These are phyloP conservation scores for Backusella westeae DNA, from an alignment of 192 early-diverging fungal species.

Conservation along the genomic window DNA sequence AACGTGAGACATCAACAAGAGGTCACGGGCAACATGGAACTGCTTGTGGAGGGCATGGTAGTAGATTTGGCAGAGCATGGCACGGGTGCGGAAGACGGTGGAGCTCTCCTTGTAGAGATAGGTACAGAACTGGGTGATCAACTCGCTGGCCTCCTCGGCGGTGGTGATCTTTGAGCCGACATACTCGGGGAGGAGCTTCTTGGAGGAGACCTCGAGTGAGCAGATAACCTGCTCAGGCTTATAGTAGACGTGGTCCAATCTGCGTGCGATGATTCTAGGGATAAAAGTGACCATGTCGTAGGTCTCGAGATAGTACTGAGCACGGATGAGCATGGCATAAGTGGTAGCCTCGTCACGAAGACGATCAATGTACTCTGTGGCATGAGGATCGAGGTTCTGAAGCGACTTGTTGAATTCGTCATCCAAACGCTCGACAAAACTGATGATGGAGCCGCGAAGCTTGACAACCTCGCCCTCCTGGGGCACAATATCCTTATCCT, in stretches of 20 bases:
- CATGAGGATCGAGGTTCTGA: slow-evolving; percentile 95
- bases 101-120: slow-evolving; percentile 84
- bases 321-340: slow-evolving; percentile 85
- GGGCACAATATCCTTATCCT: slow-evolving; percentile 54
- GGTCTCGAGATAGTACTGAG: slow-evolving; percentile 85
- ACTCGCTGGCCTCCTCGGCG: slow-evolving; percentile 47
- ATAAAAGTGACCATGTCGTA: slow-evolving; percentile 54
- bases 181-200: slow-evolving; percentile 44
- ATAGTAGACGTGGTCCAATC: slow-evolving; percentile 97
- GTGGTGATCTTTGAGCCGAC: slow-evolving; percentile 49
- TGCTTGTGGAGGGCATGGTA: slow-evolving; percentile 96
- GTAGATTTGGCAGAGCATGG: slow-evolving; percentile 97
- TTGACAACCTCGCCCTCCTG: slow-evolving; percentile 51
- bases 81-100: slow-evolving; percentile 84
- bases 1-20: slow-evolving; percentile 98
- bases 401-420: slow-evolving; percentile 97
- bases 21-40: slow-evolving; percentile 89
- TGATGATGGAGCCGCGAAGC: slow-evolving; percentile 82
- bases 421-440: slow-evolving; percentile 91
- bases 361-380: slow-evolving; percentile 93
- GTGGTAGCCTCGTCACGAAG: slow-evolving; percentile 86
- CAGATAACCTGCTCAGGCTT: slow-evolving; percentile 91
- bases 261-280: slow-evolving; percentile 77
- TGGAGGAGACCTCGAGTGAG: slow-evolving; percentile 59
- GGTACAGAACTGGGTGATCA: slow-evolving; percentile 85